Conservation (phyloP, 2,329 filamentous ascomycete genomes). For the Colletotrichum agaves region DNA sequence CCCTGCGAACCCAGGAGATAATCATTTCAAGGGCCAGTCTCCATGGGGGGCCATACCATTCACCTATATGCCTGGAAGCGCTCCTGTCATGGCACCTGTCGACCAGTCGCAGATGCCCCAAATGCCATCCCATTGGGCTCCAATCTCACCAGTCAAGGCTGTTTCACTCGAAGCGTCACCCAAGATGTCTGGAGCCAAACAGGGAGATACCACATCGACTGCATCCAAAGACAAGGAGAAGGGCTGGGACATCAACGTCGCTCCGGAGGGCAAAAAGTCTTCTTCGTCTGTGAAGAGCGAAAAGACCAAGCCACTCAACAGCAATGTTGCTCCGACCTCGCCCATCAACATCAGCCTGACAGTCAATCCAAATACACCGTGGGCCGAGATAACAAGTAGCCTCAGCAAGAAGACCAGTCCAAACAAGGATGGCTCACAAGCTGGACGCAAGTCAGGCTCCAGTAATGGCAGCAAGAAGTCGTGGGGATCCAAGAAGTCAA, state of each 20-base stretch:
- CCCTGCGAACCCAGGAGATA: conserved; percentile 35
- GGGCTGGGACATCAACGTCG: conserved; percentile 38
- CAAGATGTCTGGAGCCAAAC: conserved; percentile 31
- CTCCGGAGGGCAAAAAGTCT: conserved; percentile 12
- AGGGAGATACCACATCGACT: background rate
- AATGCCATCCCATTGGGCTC: conserved; percentile 19
- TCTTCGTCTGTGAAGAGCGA: background rate
- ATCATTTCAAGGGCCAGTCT: conserved; percentile 19
- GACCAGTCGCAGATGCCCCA: conserved; percentile 30
- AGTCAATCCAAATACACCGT: conserved; percentile 34
- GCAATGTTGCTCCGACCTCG: conserved; percentile 17
- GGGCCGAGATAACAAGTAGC: conserved; percentile 25
- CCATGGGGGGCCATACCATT: conserved; percentile 30
- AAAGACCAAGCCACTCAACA: conserved; percentile 10
- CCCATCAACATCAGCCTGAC: conserved; percentile 33
- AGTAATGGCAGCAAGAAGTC: conserved; percentile 34
- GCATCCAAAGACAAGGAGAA: conserved; percentile 35
- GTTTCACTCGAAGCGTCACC: conserved; percentile 8
- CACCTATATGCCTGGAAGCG: conserved; percentile 22
- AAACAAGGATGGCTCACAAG: conserved; percentile 13
- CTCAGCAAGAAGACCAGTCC: conserved; percentile 27
- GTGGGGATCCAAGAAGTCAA: conserved; percentile 35
- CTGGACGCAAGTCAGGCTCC: conserved; percentile 17
- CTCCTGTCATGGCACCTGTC: conserved; percentile 16
- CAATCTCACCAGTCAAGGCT: conserved; percentile 10